phyloP scores from a whole-genome alignment of 257 asterid genomes.

The Scutellaria galericulata region DNA sequence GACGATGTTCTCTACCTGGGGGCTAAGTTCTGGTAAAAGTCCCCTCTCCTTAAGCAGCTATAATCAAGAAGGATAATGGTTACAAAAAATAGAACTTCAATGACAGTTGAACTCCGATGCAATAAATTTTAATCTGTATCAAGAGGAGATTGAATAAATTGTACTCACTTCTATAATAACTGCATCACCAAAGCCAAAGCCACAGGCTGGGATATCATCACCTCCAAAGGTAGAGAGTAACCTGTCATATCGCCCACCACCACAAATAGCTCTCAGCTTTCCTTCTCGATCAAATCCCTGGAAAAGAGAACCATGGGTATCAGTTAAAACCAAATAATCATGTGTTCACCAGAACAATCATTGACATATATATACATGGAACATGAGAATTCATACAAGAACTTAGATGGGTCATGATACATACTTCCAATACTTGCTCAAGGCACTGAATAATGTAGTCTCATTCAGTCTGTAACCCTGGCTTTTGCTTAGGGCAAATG shows the following conservation, averaged over 20 bases:
- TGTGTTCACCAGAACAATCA: background rate
- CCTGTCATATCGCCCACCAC: conserved; percentile 92
- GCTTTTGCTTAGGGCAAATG: background rate
- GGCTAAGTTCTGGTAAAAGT: conserved; percentile 75
- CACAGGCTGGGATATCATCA: conserved; percentile 95
- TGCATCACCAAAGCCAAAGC: conserved; percentile 99
- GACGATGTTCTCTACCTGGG: conserved; percentile 72
- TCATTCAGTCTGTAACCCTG: background rate
- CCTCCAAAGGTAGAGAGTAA: conserved; percentile 93
- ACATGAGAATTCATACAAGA: background rate
- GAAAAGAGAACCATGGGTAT: conserved; percentile 24
- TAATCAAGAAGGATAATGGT: conserved; percentile 30
- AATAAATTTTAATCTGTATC: too few species aligned
- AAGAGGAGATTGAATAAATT: conserved; percentile 28
- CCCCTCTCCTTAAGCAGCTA: conserved; percentile 93
- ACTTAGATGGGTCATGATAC: background rate
- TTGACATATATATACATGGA: background rate
- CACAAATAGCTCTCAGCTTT: conserved; percentile 95
- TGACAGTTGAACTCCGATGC: too few species aligned
- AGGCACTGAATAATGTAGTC: background rate
- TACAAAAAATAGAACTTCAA: too few species aligned
- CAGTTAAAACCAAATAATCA: conserved; percentile 16
- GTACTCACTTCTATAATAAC: conserved; percentile 88
- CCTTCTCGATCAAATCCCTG: conserved; percentile 97
- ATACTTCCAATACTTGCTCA: background rate